Evolutionary conservation across 2,329 filamentous ascomycete species (phyloP).

Genomic region (Stemphylium beticola): DNA sequence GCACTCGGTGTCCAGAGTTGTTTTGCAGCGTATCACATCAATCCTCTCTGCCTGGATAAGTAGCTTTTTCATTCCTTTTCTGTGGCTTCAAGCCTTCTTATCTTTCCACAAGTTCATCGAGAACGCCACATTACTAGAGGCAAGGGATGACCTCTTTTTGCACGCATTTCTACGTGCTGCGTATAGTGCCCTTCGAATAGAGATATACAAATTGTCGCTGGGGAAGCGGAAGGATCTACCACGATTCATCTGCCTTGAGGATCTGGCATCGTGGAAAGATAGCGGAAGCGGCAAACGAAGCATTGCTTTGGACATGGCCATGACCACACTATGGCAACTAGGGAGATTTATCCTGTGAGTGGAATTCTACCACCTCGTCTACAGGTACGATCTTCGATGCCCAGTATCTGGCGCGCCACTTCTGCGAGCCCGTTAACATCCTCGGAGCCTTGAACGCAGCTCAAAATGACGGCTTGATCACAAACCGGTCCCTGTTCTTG

Average conservation of each 20-base stretch:
- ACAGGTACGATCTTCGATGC: conserved; percentile 42
- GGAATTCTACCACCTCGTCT: conserved; percentile 44
- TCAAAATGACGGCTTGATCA: neutral
- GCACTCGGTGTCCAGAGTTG: neutral
- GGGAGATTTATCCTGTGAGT: conserved; percentile 16
- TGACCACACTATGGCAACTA: conserved; percentile 22
- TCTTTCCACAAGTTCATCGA: neutral
- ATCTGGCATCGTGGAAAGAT: conserved; percentile 5
- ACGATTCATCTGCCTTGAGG: conserved; percentile 13
- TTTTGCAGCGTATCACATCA: neutral
- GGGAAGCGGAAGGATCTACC: conserved; percentile 7
- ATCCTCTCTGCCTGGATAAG: neutral
- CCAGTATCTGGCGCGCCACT: conserved; percentile 22
- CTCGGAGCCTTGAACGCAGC: conserved; percentile 52
- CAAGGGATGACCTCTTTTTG: conserved; percentile 11
- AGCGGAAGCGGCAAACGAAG: conserved; percentile 3
- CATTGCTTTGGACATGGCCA: conserved; percentile 19
- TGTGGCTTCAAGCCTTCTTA: too few relatives aligned
- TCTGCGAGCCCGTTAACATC: conserved; percentile 53
- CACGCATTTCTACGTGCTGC: conserved; percentile 9
- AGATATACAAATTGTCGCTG: conserved; percentile 10
- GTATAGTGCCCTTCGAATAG: conserved; percentile 12
- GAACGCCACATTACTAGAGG: neutral
- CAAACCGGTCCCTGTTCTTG: conserved; percentile 24
- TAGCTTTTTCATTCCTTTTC: neutral